Percentiles rank a stretch among this genome's conserved stretches.
These are phyloP conservation scores for Wallacemonas collosoma DNA, from an alignment of 208 protist species.

Conservation along the genomic window DNA sequence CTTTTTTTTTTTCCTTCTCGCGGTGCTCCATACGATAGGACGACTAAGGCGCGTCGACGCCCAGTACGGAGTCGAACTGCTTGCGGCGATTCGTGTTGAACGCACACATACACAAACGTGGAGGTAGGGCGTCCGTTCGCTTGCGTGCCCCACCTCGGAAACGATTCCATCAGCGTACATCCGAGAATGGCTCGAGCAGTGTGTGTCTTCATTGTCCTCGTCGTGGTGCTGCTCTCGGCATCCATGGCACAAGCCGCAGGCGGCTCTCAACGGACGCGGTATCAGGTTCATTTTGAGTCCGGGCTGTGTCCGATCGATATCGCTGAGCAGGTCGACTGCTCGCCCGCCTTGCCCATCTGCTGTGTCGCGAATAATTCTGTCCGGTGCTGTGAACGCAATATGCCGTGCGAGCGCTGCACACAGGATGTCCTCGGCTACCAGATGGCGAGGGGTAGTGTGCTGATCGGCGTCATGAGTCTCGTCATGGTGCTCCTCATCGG, in stretches of 20 bases:
- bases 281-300: slow-evolving; percentile 10
- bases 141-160: neutral
- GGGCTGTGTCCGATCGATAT: slow-evolving; percentile 33
- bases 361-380: slow-evolving; percentile 29
- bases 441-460: slow-evolving; percentile 33
- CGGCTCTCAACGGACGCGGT: neutral
- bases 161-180: too few relatives aligned
- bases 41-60: too few relatives aligned
- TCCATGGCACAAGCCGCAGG: neutral
- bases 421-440: slow-evolving; percentile 27
- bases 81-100: neutral
- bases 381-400: slow-evolving; percentile 33
- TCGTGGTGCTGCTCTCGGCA: too few relatives aligned
- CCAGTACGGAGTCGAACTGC: too few relatives aligned
- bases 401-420: slow-evolving; percentile 32
- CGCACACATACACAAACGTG: neutral
- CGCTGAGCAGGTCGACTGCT: slow-evolving; percentile 26
- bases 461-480: slow-evolving; percentile 37
- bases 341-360: slow-evolving; percentile 28
- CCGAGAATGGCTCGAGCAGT: too few relatives aligned
- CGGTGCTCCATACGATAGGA: too few relatives aligned
- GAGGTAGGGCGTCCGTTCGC: neutral
- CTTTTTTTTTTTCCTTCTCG: neutral
- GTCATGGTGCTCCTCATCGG: slow-evolving; percentile 43
- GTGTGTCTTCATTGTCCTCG: too few relatives aligned